phyloP scores from a whole-genome alignment of 768 basidiomycete genomes.

The Suillus occidentalis region DNA sequence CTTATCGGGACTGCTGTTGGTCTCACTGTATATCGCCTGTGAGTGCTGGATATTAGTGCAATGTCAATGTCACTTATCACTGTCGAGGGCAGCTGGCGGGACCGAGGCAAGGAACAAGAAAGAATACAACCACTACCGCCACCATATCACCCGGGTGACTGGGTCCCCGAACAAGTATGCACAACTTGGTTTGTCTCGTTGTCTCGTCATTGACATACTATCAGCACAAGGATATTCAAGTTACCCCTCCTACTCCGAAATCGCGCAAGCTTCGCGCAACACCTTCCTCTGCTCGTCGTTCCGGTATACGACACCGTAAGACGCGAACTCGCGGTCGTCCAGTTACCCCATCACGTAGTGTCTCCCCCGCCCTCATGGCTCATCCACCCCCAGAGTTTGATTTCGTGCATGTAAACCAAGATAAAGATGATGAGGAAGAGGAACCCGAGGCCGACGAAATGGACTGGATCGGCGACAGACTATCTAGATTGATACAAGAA shows the following conservation, averaged over 20 bases:
- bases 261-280: conserved; percentile 38
- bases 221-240: conserved; percentile 32
- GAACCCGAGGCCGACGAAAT: conserved; percentile 54
- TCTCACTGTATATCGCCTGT: conserved; percentile 85
- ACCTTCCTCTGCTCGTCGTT: conserved; percentile 32
- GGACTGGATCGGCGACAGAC: conserved; percentile 79
- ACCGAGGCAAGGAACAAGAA: conserved; percentile 60
- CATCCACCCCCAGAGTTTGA: conserved; percentile 43
- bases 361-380: conserved; percentile 29
- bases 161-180: conserved; percentile 43
- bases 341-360: conserved; percentile 28
- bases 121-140: conserved; percentile 52
- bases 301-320: conserved; percentile 39
- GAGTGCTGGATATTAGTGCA: conserved; percentile 32
- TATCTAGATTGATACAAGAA: conserved; percentile 70
- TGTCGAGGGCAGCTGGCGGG: conserved; percentile 60
- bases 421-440: conserved; percentile 36
- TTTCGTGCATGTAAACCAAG: conserved; percentile 34
- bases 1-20: conserved; percentile 87
- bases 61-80: conserved; percentile 7
- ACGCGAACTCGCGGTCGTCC: conserved; percentile 26
- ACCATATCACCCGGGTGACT: conserved; percentile 63
- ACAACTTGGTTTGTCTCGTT: not conserved
- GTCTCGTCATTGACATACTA: not conserved
- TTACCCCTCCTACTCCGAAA: conserved; percentile 40